Evolutionary conservation across 306 rosid genomes (phyloP).

Genomic region (Lathyrus oleraceus): DNA sequence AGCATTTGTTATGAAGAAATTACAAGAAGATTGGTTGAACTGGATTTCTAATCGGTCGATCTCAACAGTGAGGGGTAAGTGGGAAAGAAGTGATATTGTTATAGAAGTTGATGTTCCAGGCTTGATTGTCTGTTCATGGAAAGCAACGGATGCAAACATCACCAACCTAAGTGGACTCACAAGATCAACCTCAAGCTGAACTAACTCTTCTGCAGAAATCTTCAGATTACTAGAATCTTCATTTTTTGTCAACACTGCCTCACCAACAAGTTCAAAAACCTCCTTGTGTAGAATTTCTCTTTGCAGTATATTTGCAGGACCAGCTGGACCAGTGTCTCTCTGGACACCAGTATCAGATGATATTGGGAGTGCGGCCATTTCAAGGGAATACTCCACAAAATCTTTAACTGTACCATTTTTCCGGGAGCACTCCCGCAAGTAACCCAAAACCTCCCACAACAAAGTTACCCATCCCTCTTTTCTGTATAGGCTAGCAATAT

Average conservation of each 20-base stretch:
- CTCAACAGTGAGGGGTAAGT: conserved; percentile 69
- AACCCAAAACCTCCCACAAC: conserved; percentile 93
- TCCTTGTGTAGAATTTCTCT: conserved; percentile 76
- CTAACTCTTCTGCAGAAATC: conserved; percentile 52
- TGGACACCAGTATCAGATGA: conserved; percentile 57
- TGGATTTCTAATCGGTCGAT: conserved; percentile 84
- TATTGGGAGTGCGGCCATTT: conserved; percentile 91
- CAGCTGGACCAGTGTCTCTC: conserved; percentile 79
- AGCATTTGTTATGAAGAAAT: conserved; percentile 66
- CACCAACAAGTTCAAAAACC: conserved; percentile 65
- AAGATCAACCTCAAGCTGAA: conserved; percentile 88
- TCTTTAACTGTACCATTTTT: conserved; percentile 63
- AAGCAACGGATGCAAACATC: conserved; percentile 92
- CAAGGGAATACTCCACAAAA: conserved; percentile 89
- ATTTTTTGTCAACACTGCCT: conserved; percentile 45
- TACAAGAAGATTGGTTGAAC: conserved; percentile 82
- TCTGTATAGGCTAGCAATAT: conserved; percentile 77
- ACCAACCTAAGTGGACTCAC: conserved; percentile 91
- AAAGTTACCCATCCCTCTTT: conserved; percentile 94
- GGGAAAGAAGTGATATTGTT: conserved; percentile 80
- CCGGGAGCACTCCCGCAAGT: conserved; percentile 81
- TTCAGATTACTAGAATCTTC: conserved; percentile 48
- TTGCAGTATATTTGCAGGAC: conserved; percentile 67
- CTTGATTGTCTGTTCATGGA: conserved; percentile 82
- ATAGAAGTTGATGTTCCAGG: conserved; percentile 65